Evolutionary conservation across 768 basidiomycete species (phyloP), one percentile per base, ranked within the genome.

Genomic region (Hortiboletus flavorubellus): DNA sequence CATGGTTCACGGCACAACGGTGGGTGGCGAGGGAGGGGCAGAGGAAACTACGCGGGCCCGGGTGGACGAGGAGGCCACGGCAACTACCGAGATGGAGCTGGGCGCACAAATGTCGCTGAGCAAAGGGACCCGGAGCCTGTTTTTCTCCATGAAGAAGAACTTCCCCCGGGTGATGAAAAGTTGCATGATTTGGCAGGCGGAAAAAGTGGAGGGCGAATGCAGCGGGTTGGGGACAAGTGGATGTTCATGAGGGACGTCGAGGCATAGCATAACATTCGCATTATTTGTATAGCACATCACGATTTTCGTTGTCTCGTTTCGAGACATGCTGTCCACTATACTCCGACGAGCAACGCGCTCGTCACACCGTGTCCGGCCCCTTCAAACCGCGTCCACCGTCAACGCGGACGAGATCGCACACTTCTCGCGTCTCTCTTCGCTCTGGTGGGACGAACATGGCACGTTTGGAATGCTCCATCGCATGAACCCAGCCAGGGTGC

Each of bases 381-480:
- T 72, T 14, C 67, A 72, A 26, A 63, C 69, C 0, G 62, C 56
- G 8, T 62, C 69, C 8, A 69, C 56, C 38, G 80, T 93, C 63
- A 94, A 96, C 67, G 68, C 78, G 0, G 79, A 78, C 50, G 95
- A 98, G 72, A 89, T 97, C 38, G 85, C 88, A 0, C 91, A 92
- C 69, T 97, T 98, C 70, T 92, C 94, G 3, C 78, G 80, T 29
- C 84, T 97, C 5, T 91, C 93, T 2, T 85, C 88, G n/a, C 78
- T 85, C 64, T 98, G 95, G 95, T 98, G 95, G 94, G 86, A 95
- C 71, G 92, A 96, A 66, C 81, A 78, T 18, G 95, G 96, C 61
- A 95, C 98, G 70, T 95, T 96, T 68, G 78, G 76, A 4, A 75
- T 93, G 37, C 74, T 99, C 34, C 97, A 98, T 67, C 83, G 84